Evolutionary conservation across 495 filamentous ascomycete genomes (phyloP), one percentile per base, ranked within the genome.

Genomic region (Xylaria intraflava): DNA sequence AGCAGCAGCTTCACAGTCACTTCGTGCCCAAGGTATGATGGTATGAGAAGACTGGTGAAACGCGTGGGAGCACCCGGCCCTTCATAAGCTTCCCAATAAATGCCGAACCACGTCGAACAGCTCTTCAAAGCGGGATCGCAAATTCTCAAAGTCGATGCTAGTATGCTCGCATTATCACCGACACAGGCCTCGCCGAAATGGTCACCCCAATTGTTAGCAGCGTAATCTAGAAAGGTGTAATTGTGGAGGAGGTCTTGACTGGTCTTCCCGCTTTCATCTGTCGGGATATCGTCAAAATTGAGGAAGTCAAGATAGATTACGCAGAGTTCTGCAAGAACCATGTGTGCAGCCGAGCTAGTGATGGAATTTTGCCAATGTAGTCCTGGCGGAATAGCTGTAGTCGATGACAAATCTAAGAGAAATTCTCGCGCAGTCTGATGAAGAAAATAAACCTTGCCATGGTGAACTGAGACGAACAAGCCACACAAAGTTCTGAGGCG

Each of bases 361-460:
- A 62, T 51, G 10, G 68, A 70, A 43, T 69, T 49, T 33, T 61
- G 55, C 59, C 61, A 66, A 9, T 45, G 54, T 47, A 56, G 55
- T 14, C 19, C 41, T 10, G 2, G 8, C 10, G 22, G 40, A 7
- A n/a, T 41, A n/a, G 24, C 38, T 27, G 0, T 6, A 6, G 23
- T 31, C 38, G 44, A 30, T n/a, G 57, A 30, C 29, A 7, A 2
- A 14, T 43, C 31, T 54, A 69, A 52, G 11, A 72, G 54, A 38
- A 69, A 73, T 47, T 74, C 69, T 38, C 59, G 73, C 2, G 69
- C 70, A 5, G 73, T 77, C 40, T 77, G 74, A 45, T 75, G 74
- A 31, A 77, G 58, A 1, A 77, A 47, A 51, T 72, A 77, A 3
- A 77, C 40, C 49, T 56, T 65, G 0, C 52, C 56, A 20, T 71